Base-by-base conservation (phyloP, 2,329 filamentous ascomycete species). In the Biscogniauxia sp. region DNA sequence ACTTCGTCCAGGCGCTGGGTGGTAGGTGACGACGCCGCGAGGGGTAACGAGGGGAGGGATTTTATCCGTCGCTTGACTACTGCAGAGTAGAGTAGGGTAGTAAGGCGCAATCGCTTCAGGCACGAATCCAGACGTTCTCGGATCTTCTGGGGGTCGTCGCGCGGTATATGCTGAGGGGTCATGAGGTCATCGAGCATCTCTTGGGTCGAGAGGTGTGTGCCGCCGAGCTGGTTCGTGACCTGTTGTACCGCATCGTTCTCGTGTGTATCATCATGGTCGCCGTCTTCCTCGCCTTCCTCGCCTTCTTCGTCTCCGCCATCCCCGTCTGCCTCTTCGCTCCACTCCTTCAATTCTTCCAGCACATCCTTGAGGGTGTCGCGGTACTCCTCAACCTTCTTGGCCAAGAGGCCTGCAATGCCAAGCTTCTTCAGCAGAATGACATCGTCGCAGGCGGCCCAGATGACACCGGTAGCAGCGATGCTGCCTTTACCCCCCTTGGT, bases 371-470 rank as follows among this genome's bases (percentile, higher is more conserved):
- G 78, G 2, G 90, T 85, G 59, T 91, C 91, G 50, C 87, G 80
- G 76, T 89, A 91, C 72, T 93, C 83, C 67, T 91, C 86, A 1
- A 89, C 89, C 71, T 89, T 93, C 66, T 83, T 80, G 0, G 90
- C 82, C 53, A 94, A 82, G 60, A 93, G 79, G 0, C 89, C 91
- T 0, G 84, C 84, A 5, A 96, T 83, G 0, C 92, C 93, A 23
- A 87, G 77, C 5, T 80, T 81, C 54, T 87, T 84, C 49, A 96
- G 76, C 8, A 80, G 80, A 2, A 86, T 77, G 17, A 96, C 72
- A 7, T 84, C 82, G 75, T 97, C 93, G 69, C 93, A 97, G 6
- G 88, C 84, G 58, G 90, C 85, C 93, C 93, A 97, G 1, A 96
- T 78, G 5, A 93, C 81, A 11, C 92, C 93, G 0, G 93, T 95